phyloP scores from a whole-genome alignment of 2,329 filamentous ascomycete species.

The Onygena corvina region DNA sequence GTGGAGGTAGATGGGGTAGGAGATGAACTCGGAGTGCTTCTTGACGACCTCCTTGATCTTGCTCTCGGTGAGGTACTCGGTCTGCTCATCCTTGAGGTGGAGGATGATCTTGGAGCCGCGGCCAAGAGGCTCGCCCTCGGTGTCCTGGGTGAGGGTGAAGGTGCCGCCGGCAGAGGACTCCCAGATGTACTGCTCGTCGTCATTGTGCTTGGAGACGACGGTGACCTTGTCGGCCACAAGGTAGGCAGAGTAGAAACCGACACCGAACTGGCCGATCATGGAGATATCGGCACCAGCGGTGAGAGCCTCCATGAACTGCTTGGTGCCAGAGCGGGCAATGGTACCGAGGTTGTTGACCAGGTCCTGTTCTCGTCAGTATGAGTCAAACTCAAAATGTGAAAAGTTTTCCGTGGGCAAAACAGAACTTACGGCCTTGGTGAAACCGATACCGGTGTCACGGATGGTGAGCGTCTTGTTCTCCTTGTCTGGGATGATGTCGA shows the following conservation, averaged over 20 bases:
- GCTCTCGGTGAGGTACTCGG: constrained; percentile 94
- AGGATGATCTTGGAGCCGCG: constrained; percentile 97
- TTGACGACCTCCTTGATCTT: constrained; percentile 99
- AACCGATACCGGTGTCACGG: constrained; percentile 96
- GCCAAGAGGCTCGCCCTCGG: constrained; percentile 78
- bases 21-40: constrained; percentile 99
- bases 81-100: constrained; percentile 98
- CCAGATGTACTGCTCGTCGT: constrained; percentile 99
- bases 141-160: constrained; percentile 85
- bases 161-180: constrained; percentile 95
- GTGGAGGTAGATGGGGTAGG: constrained; percentile 99
- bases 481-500: constrained; percentile 98
- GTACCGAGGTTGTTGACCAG: constrained; percentile 99
- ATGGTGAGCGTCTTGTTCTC: constrained; percentile 96
- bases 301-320: constrained; percentile 99
- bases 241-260: constrained; percentile 99
- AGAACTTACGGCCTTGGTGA: constrained; percentile 93
- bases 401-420: not conserved
- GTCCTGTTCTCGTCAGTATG: constrained; percentile 50
- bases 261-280: constrained; percentile 99
- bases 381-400: not conserved
- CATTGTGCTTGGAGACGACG: constrained; percentile 97
- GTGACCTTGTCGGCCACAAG: constrained; percentile 94
- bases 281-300: constrained; percentile 97
- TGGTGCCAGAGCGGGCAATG: constrained; percentile 96